Percentiles rank a stretch among this genome's conserved stretches.
Evolutionary conservation across 345 rosid genomes (phyloP).

Genomic region (Eutrema japonicum): DNA sequence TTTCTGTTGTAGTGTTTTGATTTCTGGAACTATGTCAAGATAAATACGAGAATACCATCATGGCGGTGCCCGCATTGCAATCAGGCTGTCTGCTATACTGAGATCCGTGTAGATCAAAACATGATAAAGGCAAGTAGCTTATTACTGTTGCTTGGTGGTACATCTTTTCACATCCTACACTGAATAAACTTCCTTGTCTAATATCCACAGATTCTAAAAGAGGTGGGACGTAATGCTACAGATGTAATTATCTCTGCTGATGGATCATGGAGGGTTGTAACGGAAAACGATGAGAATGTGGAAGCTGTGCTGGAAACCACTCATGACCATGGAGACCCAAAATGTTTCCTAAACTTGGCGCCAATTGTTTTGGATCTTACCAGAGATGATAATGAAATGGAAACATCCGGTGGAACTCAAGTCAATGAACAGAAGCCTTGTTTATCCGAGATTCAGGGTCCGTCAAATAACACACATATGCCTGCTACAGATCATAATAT

Average conservation of each 20-base stretch:
- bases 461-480: conserved; percentile 34
- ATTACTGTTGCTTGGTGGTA: conserved; percentile 6
- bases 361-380: conserved; percentile 67
- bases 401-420: conserved; percentile 44
- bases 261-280: conserved; percentile 83
- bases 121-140: conserved; percentile 74
- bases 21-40: conserved; percentile 67
- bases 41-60: conserved; percentile 79
- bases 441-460: conserved; percentile 43
- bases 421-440: conserved; percentile 62
- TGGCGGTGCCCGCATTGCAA: conserved; percentile 99
- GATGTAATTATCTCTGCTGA: conserved; percentile 74
- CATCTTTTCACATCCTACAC: conserved; percentile 8
- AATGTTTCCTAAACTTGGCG: conserved; percentile 33
- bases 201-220: conserved; percentile 68
- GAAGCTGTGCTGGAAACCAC: conserved; percentile 42
- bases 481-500: conserved; percentile 33
- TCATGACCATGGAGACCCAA: conserved; percentile 39
- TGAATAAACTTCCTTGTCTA: conserved; percentile 2
- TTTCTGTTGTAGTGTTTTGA: conserved; percentile 78
- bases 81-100: conserved; percentile 69
- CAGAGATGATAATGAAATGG: conserved; percentile 50
- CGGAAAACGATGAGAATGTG: conserved; percentile 52
- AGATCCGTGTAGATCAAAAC: conserved; percentile 76
- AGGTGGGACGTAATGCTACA: conserved; percentile 57